Conservation (phyloP, 75 land plant genomes). For the Selaginella moellendorffii region DNA sequence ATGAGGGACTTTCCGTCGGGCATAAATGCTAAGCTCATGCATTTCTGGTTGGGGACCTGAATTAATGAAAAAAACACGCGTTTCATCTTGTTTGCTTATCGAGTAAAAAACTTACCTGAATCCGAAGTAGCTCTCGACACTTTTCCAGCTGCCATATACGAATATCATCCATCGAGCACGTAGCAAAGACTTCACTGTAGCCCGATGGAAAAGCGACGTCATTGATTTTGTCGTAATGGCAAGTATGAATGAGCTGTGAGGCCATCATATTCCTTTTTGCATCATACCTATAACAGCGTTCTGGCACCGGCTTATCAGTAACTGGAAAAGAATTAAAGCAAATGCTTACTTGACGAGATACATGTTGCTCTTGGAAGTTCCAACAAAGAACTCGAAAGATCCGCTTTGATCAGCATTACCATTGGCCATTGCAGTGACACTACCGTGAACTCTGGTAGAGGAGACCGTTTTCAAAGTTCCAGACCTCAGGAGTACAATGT, state of each 20-base stretch:
- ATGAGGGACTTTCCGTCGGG: slow-evolving; percentile 28
- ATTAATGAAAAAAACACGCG: not conserved
- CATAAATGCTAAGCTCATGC: slow-evolving; percentile 25
- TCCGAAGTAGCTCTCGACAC: slow-evolving; percentile 22
- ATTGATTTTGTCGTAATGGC: slow-evolving; percentile 30
- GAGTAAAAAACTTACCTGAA: slow-evolving; percentile 11
- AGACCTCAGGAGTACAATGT: slow-evolving; percentile 13
- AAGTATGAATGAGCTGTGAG: slow-evolving; percentile 16
- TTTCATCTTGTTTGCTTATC: not conserved
- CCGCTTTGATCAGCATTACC: slow-evolving; percentile 6
- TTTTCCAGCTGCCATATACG: slow-evolving; percentile 24
- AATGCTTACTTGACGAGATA: slow-evolving; percentile 20
- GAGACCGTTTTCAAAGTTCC: slow-evolving; percentile 14
- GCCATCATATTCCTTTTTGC: slow-evolving; percentile 19
- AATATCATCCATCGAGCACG: slow-evolving; percentile 23
- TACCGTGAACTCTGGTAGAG: slow-evolving; percentile 16
- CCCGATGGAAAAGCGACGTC: slow-evolving; percentile 26
- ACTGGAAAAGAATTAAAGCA: too few relatives aligned
- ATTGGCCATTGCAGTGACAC: slow-evolving; percentile 15
- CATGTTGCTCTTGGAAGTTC: slow-evolving; percentile 17
- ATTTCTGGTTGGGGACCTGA: slow-evolving; percentile 24
- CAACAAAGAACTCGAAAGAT: slow-evolving; percentile 25
- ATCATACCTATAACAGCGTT: slow-evolving; percentile 21
- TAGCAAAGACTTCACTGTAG: slow-evolving; percentile 28
- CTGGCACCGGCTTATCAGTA: slow-evolving; percentile 13